Evolutionary conservation across 331 rosid species (phyloP), one percentile per base, ranked within the genome.

Genomic region (Pyrus hybrid): DNA sequence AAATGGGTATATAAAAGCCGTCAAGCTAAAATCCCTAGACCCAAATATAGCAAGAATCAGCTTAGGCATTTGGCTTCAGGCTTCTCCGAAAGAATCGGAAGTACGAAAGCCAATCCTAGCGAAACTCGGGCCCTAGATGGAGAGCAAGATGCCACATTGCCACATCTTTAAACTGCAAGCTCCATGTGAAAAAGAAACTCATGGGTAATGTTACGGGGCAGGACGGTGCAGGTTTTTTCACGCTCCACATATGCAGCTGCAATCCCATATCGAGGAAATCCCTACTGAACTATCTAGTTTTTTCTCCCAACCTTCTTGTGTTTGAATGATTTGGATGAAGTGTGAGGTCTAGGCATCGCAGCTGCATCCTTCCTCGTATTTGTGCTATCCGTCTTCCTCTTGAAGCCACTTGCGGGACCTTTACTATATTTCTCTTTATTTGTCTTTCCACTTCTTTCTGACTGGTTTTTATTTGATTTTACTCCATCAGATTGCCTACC

Each of bases 301-400:
- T 49, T 54, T 66, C 37, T 62, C 54, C 77, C 77, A 49, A 63
- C 45, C 73, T 57, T 68, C 63, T 77, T 80, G 65, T 58, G 81
- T 54, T 68, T 62, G 64, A 64, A 61, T 14, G 77, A 49, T 76
- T 80, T 87, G 70, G 88, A 77, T 79, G 79, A 80, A 65, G 56
- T 17, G 54, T 17, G 45, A 37, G 82, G 77, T 57, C 56, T 84
- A 62, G 22, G 65, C 76, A 53, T 66, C 12, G 60, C 70, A 43
- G 74, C 76, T 81, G 74, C 74, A 62, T 70, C 82, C 63, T 80
- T 76, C 72, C 30, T 49, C 14, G 1, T 68, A 47, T 63, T 81
- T 43, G 67, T 43, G 3, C 7, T 57, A 64, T 63, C 77, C 32
- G 23, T 62, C 56, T 83, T 91, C 80, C 83, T 75, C 83, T 84